Evolutionary conservation across 2,329 filamentous ascomycete species (phyloP), one percentile per base, ranked within the genome.

Genomic region (Claviceps sorghi): DNA sequence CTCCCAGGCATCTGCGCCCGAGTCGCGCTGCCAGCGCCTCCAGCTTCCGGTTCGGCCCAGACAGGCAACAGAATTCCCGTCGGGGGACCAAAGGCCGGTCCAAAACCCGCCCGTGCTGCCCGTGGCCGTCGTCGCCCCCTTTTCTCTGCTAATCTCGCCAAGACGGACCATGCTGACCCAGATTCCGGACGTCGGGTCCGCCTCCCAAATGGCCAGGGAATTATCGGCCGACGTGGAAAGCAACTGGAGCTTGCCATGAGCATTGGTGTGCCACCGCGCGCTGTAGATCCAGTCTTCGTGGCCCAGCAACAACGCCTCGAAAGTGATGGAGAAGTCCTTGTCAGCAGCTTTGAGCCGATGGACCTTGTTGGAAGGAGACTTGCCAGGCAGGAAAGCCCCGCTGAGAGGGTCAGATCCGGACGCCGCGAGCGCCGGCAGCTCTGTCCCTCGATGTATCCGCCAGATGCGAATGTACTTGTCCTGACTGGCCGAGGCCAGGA

Each of bases 281-380:
- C 86, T 94, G 67, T 95, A 97, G 53, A 98, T 91, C 93, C 93
- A 98, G 62, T 98, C 93, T 64, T 98, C 93, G 63, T 98, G 93
- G 9, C 93, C 93, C 2, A 98, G 78, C 6, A 98, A 77, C 2
- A 98, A 73, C 1, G 93, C 93, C 66, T 98, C 93, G 59, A 98
- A 97, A 0, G 89, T 95, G 52, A 95, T 75, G 7, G 85, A 86
- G 66, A 86, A 91, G 58, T 84, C 83, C 4, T 72, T 73, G 1
- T 69, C 73, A 0, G 69, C 72, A 2, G 79, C 75, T 43, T 78
- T 77, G 54, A 98, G 80, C 52, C 79, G 78, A 64, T 97, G 86
- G 0, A 86, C 84, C 68, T 96, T 97, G 67, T 96, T 97, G 0
- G 88, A 88, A 0, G 95, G 75, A 0, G 86, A 86, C 56, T 82